phyloP scores from a whole-genome alignment of 1,284 basidiomycete genomes.

The Melampsora americana region DNA sequence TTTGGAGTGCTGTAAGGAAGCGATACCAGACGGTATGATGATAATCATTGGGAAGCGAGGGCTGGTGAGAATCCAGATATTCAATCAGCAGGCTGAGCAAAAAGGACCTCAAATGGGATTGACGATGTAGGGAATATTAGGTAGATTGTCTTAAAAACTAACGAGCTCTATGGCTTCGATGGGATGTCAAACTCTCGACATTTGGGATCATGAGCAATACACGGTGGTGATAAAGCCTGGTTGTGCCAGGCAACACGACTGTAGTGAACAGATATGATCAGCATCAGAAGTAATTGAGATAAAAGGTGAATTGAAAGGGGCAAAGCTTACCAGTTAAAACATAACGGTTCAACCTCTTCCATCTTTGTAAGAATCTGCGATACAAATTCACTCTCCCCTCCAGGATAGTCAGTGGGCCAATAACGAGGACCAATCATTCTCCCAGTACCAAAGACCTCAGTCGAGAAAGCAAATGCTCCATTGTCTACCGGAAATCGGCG shows the following conservation, averaged over 20 bases:
- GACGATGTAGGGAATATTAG: too few species aligned
- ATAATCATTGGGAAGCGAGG: too few species aligned
- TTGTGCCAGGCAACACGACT: slow-evolving; percentile 41
- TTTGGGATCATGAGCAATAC: slow-evolving; percentile 17
- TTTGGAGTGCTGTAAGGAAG: too few species aligned
- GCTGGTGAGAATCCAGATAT: too few species aligned
- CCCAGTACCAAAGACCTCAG: slow-evolving; percentile 26
- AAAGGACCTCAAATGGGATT: too few species aligned
- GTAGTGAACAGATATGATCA: not conserved
- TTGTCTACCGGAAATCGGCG: slow-evolving; percentile 30
- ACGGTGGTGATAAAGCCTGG: slow-evolving; percentile 12
- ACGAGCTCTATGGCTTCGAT: too few species aligned
- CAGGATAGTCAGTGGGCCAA: slow-evolving; percentile 40
- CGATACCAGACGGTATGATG: too few species aligned
- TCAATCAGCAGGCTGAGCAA: too few species aligned
- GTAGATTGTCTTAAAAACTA: too few species aligned
- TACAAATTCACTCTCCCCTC: slow-evolving; percentile 38
- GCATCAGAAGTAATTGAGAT: not conserved
- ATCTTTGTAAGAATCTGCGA: slow-evolving; percentile 18
- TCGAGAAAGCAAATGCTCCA: slow-evolving; percentile 32
- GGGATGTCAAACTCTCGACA: slow-evolving; percentile 20
- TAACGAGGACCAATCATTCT: slow-evolving; percentile 27
- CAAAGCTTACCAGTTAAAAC: slow-evolving; percentile 32
- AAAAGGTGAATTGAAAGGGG: not conserved
- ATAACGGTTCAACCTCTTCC: slow-evolving; percentile 30